These are phyloP conservation scores for Suillus luteus DNA, from an alignment of 768 basidiomycete species.

Conservation along the genomic window DNA sequence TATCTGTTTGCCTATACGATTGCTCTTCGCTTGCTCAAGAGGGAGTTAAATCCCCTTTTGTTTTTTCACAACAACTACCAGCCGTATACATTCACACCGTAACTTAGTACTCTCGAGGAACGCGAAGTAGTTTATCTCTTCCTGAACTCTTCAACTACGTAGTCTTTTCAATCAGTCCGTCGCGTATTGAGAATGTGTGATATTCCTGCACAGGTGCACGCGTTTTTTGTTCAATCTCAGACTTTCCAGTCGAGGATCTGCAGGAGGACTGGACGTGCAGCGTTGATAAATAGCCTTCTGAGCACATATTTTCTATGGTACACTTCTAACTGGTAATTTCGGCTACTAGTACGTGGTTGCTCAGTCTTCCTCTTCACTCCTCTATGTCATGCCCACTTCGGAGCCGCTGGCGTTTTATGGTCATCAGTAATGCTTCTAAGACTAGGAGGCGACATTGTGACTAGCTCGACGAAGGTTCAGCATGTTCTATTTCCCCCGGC, in stretches of 20 bases:
- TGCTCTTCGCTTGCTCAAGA: neutral
- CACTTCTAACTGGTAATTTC: neutral
- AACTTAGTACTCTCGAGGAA: neutral
- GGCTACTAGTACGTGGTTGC: neutral
- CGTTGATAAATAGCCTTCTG: neutral
- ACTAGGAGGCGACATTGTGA: neutral
- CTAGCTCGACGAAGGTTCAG: neutral
- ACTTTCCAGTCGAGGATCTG: neutral
- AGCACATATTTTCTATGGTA: neutral
- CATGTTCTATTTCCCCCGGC: neutral
- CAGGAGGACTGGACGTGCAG: neutral
- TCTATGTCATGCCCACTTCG: neutral
- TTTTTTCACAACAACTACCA: neutral
- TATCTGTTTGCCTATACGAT: neutral
- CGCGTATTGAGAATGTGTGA: no score
- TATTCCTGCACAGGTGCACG: neutral
- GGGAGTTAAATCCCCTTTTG: neutral
- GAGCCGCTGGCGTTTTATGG: no score
- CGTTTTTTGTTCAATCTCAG: neutral
- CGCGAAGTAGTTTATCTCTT: neutral
- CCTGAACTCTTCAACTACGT: neutral
- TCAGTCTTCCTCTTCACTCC: neutral
- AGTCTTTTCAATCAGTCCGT: neutral
- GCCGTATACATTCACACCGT: neutral
- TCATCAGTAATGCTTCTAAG: neutral